Percentiles rank a stretch among this genome's conserved stretches.
Conservation (phyloP, 257 asterid genomes). For the Capsicum chinense region DNA sequence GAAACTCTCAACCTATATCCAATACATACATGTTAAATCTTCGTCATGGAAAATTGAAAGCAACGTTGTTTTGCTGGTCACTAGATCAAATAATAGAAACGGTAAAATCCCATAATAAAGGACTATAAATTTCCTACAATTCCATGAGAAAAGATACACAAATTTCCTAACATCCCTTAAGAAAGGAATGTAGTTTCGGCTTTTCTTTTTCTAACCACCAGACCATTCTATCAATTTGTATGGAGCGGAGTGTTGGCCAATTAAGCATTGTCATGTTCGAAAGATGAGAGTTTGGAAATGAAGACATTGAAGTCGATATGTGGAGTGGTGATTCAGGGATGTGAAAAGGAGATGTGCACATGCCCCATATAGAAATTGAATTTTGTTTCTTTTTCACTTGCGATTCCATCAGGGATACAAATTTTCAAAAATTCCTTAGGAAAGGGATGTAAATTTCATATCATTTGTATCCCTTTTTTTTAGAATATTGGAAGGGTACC, state of each 20-base stretch:
- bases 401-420: too few relatives aligned
- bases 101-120: background rate
- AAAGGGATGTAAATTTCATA: too few relatives aligned
- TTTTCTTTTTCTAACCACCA: background rate
- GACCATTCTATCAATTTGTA: background rate
- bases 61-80: background rate
- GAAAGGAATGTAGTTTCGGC: background rate
- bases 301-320: background rate
- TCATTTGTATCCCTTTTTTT: too few relatives aligned
- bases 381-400: too few relatives aligned
- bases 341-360: too few relatives aligned
- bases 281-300: background rate
- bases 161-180: background rate
- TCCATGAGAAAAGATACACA: too few relatives aligned
- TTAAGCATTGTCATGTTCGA: background rate
- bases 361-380: too few relatives aligned
- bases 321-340: too few relatives aligned
- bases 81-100: slow-evolving; percentile 2
- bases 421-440: too few relatives aligned
- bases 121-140: too few relatives aligned
- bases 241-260: background rate
- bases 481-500: too few relatives aligned
- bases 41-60: background rate
- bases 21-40: background rate
- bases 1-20: background rate